These are phyloP conservation scores for Adansonia rubrostipa DNA, from an alignment of 441 rosid species.

Conservation along the genomic window DNA sequence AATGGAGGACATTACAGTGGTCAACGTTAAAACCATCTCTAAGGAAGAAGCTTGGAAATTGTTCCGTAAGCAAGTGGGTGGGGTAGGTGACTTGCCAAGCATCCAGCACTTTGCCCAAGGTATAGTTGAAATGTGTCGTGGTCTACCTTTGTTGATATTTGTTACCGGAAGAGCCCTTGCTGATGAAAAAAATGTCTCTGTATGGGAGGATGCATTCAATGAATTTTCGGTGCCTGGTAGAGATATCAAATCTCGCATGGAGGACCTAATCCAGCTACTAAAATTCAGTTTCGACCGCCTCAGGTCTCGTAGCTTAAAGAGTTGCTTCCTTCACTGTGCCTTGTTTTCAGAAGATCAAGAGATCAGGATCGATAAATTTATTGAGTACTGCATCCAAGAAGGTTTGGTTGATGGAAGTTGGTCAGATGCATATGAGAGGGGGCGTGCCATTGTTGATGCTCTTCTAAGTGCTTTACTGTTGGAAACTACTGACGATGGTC, in stretches of 20 bases:
- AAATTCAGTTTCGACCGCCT: neutral
- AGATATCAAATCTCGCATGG: neutral
- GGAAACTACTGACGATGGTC: neutral
- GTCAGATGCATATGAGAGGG: neutral
- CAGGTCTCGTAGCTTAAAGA: neutral
- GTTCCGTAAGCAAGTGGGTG: neutral
- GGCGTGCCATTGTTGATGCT: neutral
- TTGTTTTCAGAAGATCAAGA: neutral
- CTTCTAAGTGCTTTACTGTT: neutral
- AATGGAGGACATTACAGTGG: neutral
- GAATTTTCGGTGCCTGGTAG: neutral
- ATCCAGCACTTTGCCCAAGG: neutral
- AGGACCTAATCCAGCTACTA: neutral
- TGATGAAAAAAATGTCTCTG: neutral
- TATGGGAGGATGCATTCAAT: neutral
- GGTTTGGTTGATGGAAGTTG: neutral
- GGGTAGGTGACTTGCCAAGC: neutral
- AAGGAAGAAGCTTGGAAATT: neutral
- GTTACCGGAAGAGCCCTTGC: neutral
- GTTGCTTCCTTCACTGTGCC: neutral
- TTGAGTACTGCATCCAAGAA: neutral
- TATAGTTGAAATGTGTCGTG: neutral
- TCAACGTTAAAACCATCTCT: neutral
- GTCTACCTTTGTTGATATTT: neutral
- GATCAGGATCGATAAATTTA: neutral